phyloP scores from a whole-genome alignment of 805 yeast species.

The Zygoascus ofunaensis region DNA sequence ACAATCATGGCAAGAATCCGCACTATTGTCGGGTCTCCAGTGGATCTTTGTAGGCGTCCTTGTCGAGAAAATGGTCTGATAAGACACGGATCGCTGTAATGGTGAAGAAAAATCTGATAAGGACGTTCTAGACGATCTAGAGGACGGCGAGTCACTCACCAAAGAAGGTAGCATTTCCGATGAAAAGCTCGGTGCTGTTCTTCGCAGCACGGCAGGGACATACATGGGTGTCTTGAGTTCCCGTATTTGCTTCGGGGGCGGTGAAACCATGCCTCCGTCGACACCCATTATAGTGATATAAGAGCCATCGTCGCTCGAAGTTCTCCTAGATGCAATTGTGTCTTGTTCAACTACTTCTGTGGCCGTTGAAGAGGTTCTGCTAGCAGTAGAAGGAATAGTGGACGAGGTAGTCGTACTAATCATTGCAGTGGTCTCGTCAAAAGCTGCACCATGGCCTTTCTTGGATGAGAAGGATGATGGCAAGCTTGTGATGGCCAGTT shows the following conservation, averaged over 20 bases:
- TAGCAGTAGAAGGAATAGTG: neutral
- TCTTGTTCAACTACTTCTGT: neutral
- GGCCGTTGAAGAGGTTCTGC: neutral
- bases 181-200: conserved; percentile 20
- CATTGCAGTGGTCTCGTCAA: conserved; percentile 2
- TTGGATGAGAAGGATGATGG: conserved; percentile 3
- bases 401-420: neutral
- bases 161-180: neutral
- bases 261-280: neutral
- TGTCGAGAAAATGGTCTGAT: neutral
- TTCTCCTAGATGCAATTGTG: no score
- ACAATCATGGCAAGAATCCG: conserved; percentile 61
- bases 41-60: conserved; percentile 26
- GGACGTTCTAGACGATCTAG: neutral
- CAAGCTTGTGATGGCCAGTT: neutral
- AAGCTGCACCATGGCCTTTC: neutral
- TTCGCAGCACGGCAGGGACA: conserved; percentile 78
- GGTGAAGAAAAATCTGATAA: neutral
- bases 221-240: conserved; percentile 82
- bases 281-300: no score
- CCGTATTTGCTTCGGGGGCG: conserved; percentile 55
- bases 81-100: neutral
- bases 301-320: no score
- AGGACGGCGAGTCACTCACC: neutral
- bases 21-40: conserved; percentile 55